Evolutionary conservation across 331 rosid species (phyloP), one percentile per base, ranked within the genome.

Genomic region (Telfairia occidentalis): DNA sequence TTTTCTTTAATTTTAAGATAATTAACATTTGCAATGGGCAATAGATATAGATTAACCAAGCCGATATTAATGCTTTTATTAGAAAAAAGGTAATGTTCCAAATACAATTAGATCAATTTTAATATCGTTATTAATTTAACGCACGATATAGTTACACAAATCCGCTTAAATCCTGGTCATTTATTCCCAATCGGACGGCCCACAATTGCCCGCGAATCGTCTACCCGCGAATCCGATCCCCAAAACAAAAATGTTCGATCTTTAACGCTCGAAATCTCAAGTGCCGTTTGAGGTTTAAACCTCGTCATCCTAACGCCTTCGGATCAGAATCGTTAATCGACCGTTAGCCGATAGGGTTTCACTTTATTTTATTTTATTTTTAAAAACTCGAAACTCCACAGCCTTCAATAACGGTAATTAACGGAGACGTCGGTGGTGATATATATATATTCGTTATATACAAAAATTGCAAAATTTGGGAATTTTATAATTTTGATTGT

Each of bases 201-300:
- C 1, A 19, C 0, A 85, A 79, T 57, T 29, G 6, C 81, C 84
- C 75, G 81, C 48, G 84, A 72, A 58, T 18, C 15, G 64, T 69
- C 53, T 28, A 43, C 72, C 81, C 73, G 74, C 58, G 76, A 50
- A 71, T 71, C n/a, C 18, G 35, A 7, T 32, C 58, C 64, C 45
- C 57, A 77, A 84, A 87, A 71, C 18, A n/a, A 19, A 61, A 34
- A 32, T 37, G 82, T 77, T 84, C 83, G 84, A 87, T 58, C 32
- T 66, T 86, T 86, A 86, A 77, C 81, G 52, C 75, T 19, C 6
- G 6, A 73, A n/a, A 8, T 15, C 55, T 16, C 48, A 79, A 84
- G 85, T 82, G 89, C 90, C 95, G 97, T 90, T 88, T 88, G 91
- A 89, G 89, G 83, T 93, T 90, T 78, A 89, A 88, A 86, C 92